Base-by-base conservation (phyloP, 2,329 filamentous ascomycete species). In the Aspergillaceae sp. region DNA sequence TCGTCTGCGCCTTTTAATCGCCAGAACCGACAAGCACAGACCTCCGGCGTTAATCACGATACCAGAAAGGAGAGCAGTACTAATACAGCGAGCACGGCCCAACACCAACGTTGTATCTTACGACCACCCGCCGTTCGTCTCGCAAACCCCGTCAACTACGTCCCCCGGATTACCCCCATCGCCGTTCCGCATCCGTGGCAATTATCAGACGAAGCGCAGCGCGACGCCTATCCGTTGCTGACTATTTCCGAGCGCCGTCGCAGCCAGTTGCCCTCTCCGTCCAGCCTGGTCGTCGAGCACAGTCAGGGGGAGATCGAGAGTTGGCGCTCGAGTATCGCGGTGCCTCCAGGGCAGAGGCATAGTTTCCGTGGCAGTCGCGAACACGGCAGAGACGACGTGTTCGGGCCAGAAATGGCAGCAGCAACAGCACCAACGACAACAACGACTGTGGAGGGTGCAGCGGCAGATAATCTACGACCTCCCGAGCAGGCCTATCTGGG, bases 71-170 rank as follows among this genome's bases (percentile, higher is more conserved):
- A 36, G 19, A 19, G 19, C 1, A 19, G 19, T 1, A 19, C 19
- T 19, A 19, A 19, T 2, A 19, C 19, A 19, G 19, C 19, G 19
- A 19, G 19, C 19, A 19, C 19, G 19, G 19, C 19, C 19, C 19
- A 19, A 19, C 19, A 19, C 19, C 19, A 19, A 19, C 40, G 40
- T 30, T 41, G 28, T 6, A 57, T 62, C 52, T 48, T 55, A 46
- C 57, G 61, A 37, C 62, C 65, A 30, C 68, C 72, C 45, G 68
- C 74, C 32, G 73, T 76, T 45, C 71, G 77, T 47, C 72, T 82
- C 50, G 79, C 78, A 67, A 81, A 81, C 60, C 79, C 79, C 34
- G 71, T 79, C 57, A 82, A 82, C 59, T 74, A 77, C 64, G 76
- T 79, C 41, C 79, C 77, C 36, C 74, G 76, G 48, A 65, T 68